Conservation (phyloP, 108 stramenopile species). For the Cyclotella kingstonii region DNA sequence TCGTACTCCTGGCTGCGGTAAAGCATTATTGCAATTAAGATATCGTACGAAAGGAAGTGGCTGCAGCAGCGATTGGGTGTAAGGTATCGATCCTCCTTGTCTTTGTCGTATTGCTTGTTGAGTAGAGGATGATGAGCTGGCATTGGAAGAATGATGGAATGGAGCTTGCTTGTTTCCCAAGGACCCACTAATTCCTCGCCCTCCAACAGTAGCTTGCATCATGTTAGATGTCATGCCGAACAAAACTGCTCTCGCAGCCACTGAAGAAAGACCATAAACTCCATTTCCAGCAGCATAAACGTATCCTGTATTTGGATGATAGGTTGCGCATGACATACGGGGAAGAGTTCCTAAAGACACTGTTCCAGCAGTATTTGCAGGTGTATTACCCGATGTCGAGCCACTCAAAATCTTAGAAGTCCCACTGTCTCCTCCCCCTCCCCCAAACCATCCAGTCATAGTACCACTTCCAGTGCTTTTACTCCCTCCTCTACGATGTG, state of each 20-base stretch:
- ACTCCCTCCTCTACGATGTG: slow-evolving; percentile 10
- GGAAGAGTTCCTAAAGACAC: slow-evolving; percentile 37
- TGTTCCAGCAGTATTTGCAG: background rate
- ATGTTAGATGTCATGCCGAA: slow-evolving; percentile 24
- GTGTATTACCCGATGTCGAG: background rate
- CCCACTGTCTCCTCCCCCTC: background rate
- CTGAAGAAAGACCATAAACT: slow-evolving; percentile 33
- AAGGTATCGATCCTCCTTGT: background rate
- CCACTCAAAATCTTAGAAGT: no score
- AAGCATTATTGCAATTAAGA: slow-evolving; percentile 21
- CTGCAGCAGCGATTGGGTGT: background rate
- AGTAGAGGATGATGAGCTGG: background rate
- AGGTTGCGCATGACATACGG: slow-evolving; percentile 63
- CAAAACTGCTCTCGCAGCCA: slow-evolving; percentile 30
- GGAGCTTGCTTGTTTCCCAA: background rate
- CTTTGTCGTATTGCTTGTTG: no score
- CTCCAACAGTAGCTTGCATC: background rate
- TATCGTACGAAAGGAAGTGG: slow-evolving; percentile 10
- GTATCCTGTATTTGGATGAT: slow-evolving; percentile 60
- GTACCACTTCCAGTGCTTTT: background rate
- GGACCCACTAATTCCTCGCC: background rate
- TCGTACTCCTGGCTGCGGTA: slow-evolving; percentile 68
- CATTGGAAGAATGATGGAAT: background rate
- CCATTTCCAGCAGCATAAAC: slow-evolving; percentile 70
- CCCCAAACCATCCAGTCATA: slow-evolving; percentile 3